phyloP scores from a whole-genome alignment of 768 basidiomycete genomes.

The Lentinula boryana region DNA sequence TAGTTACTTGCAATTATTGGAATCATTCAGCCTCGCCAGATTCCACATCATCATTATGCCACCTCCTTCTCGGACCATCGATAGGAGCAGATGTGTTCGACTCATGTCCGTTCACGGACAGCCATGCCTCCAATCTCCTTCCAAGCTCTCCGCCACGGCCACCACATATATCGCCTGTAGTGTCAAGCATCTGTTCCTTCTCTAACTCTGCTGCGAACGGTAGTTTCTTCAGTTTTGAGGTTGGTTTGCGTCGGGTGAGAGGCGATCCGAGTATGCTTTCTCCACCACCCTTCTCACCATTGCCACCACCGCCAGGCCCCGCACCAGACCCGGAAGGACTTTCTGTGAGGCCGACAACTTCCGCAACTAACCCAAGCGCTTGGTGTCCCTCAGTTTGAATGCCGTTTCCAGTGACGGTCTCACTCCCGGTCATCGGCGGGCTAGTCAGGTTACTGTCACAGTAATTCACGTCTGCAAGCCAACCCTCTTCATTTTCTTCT shows the following conservation, averaged over 20 bases:
- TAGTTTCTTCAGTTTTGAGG: constrained; percentile 28
- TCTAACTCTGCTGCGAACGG: constrained; percentile 57
- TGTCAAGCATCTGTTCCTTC: constrained; percentile 64
- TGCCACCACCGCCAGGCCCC: neutral
- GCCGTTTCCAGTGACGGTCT: neutral
- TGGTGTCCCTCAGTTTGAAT: neutral
- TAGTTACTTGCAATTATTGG: neutral
- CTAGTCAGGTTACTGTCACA: constrained; percentile 6
- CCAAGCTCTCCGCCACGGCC: constrained; percentile 77
- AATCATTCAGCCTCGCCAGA: neutral
- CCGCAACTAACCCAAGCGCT: neutral
- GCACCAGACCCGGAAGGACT: neutral
- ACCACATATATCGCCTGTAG: constrained; percentile 72
- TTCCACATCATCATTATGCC: constrained; percentile 5
- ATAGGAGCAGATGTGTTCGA: neutral
- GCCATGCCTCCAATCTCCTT: constrained; percentile 68
- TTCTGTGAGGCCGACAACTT: neutral
- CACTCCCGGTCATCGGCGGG: neutral
- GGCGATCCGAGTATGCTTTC: neutral
- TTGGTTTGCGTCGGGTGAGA: constrained; percentile 22
- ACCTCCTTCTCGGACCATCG: constrained; percentile 1
- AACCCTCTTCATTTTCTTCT: constrained; percentile 65
- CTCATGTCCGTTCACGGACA: constrained; percentile 38
- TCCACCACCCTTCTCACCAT: neutral
- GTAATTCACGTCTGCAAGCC: constrained; percentile 45